Conservation (phyloP, 805 yeast genomes). For the Dipodascus geniculatus region DNA sequence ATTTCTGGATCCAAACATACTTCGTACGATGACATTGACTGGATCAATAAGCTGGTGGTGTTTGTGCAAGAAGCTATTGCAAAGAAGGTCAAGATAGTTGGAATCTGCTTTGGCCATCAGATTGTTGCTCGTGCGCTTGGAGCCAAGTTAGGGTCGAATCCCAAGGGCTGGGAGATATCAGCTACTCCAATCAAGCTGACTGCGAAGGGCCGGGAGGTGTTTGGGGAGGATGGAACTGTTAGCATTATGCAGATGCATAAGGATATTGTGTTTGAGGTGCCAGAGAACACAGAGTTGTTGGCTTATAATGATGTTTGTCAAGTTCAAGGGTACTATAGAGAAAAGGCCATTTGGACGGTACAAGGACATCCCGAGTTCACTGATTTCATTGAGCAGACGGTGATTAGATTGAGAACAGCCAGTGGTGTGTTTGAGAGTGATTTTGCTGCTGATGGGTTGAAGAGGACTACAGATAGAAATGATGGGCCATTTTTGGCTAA, state of each 20-base stretch:
- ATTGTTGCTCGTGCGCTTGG: slow-evolving; percentile 58
- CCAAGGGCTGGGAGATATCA: slow-evolving; percentile 67
- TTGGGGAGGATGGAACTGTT: slow-evolving; percentile 20
- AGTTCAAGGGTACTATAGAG: slow-evolving; percentile 56
- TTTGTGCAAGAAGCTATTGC: slow-evolving; percentile 15
- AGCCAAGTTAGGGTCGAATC: slow-evolving; percentile 43
- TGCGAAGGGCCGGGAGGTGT: slow-evolving; percentile 28
- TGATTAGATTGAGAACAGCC: slow-evolving; percentile 11
- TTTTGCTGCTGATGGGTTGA: slow-evolving; percentile 9
- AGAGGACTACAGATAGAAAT: slow-evolving; percentile 6
- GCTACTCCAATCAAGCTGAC: slow-evolving; percentile 38
- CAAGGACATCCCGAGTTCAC: slow-evolving; percentile 89
- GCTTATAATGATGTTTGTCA: slow-evolving; percentile 43
- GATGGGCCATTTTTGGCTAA: slow-evolving; percentile 16
- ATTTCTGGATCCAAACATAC: slow-evolving; percentile 28
- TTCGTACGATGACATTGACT: slow-evolving; percentile 24
- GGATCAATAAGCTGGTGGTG: slow-evolving; percentile 26
- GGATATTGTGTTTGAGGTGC: slow-evolving; percentile 40
- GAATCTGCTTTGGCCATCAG: slow-evolving; percentile 87
- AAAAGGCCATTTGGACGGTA: slow-evolving; percentile 44
- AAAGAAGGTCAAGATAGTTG: slow-evolving; percentile 26
- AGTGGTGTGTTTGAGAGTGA: slow-evolving; percentile 9
- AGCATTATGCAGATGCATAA: slow-evolving; percentile 45
- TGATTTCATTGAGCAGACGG: slow-evolving; percentile 18
- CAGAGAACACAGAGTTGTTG: slow-evolving; percentile 33